Base-by-base conservation (phyloP, 2,329 filamentous ascomycete genomes). In the Fusarium sulawesiense region DNA sequence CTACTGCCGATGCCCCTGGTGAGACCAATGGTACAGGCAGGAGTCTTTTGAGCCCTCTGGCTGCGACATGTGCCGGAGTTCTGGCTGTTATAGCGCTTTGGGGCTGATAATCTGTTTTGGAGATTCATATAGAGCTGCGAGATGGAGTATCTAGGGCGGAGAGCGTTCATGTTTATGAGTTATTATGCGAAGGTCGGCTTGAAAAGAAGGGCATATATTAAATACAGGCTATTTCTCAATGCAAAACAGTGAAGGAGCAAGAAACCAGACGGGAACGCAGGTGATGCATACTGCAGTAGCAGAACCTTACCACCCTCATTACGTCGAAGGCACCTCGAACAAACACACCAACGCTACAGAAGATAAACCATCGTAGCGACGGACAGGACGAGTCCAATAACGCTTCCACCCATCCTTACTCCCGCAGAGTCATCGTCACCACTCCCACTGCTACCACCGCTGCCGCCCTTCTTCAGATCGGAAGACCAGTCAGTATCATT, bases 401-500 rank as follows among this genome's bases (percentile, higher is more conserved):
- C 3, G 11, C 11, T 34, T 16, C 20, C 30, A 1, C 25, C 44
- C 6, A 48, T 3, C 32, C 25, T 64, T 0, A 37, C 37, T 6
- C 53, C 54, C 5, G 49, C 23, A 7, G 67, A 69, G 7, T 53
- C 32, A 9, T 40, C 56, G 32, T 30, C 21, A 12, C 20, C 29
- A 8, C 4, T 23, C 0, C 25, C 18, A 11, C 34, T 20, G 7
- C n/a, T 23, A 10, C 34, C 2, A 32, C 25, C 14, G 32, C 21
- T 16, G 42, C 54, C 5, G 37, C 48, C 56, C 9, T 18, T 20
- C 13, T 23, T 27, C 21, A 18, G 25, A n/a, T 51, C 32, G 6
- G 32, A 27, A 51, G 40, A 54, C 68, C 70, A 73, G 7, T 71
- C 57, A 2, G 57, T 65, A 10, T 56, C 20, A 13, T 77, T 76